Base-by-base conservation (phyloP, 2,329 filamentous ascomycete species). In the Neopestalotiopsis sp. region DNA sequence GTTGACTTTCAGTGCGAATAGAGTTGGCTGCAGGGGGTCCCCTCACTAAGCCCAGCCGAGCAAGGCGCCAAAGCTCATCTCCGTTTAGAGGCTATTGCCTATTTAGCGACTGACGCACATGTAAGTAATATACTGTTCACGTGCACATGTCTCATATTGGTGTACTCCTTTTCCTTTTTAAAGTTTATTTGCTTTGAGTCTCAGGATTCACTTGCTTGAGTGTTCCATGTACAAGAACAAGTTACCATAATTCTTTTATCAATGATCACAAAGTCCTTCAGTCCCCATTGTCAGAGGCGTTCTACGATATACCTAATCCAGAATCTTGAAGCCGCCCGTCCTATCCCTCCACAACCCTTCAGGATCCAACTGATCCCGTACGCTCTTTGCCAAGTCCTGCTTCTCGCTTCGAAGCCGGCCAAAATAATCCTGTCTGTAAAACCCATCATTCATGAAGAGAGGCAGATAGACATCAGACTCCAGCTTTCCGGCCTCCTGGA, bases 391-490 rank as follows among this genome's bases (percentile, higher is more conserved):
- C 30, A 84, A 72, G 63, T 76, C 72, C 67, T 76, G 65, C 69
- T 73, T 80, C 72, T 77, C 78, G 0, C 79, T 76, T 70, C 74
- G 77, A 71, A 85, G 67, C 56, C 82, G 73, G 1, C 78, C 81
- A 61, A 79, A 84, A 72, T 83, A 83, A 66, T 85, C 82, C 73
- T 85, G 79, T 24, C 77, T 70, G 66, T 78, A 80, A 71, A 80
- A 83, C 10, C 76, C 79, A 65, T 84, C 81, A 71, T 84, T 85
- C 78, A 81, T 79, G 72, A 83, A 84, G 10, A 84, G 71, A 13
- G 83, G 83, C 65, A 81, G 73, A 68, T 81, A 82, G 1, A 74
- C 79, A 5, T 71, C 69, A 17, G 78, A 74, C 6, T 64, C 61
- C 59, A 84, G 69, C 34, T 74, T 70, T 38, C 79, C 80, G 30